Evolutionary conservation across 2,329 filamentous ascomycete species (phyloP).

Genomic region (Hypoxylon sp.): DNA sequence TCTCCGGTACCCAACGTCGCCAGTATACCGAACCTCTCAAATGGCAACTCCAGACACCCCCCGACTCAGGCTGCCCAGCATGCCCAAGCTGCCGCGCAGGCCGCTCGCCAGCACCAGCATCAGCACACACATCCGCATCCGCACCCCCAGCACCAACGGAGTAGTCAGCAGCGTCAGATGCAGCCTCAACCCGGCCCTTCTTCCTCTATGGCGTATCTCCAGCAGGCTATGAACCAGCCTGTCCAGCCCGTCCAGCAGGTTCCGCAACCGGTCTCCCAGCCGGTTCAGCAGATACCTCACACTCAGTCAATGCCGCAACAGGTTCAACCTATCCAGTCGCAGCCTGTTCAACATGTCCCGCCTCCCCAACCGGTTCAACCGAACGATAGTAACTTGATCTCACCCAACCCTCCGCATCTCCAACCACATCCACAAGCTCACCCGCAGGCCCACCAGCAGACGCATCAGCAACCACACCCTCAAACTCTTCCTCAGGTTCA

Average conservation of each 20-base stretch:
- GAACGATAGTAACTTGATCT: constrained; percentile 53
- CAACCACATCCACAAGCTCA: constrained; percentile 48
- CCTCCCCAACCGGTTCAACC: constrained; percentile 52
- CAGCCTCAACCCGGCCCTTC: constrained; percentile 54
- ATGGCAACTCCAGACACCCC: constrained; percentile 64
- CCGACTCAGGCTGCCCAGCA: constrained; percentile 63
- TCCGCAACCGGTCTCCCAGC: constrained; percentile 50
- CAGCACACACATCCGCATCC: constrained; percentile 54
- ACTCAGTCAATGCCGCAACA: constrained; percentile 53
- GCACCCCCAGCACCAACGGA: constrained; percentile 55
- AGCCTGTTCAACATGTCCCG: constrained; percentile 49
- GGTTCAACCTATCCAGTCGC: constrained; percentile 49
- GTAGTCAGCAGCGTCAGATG: constrained; percentile 55
- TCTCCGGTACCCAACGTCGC: constrained; percentile 64
- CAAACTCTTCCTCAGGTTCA: constrained; percentile 54
- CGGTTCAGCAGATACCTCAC: constrained; percentile 54
- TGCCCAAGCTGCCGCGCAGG: constrained; percentile 55
- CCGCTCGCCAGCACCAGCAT: constrained; percentile 55
- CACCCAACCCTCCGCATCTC: constrained; percentile 53
- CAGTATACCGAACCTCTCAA: constrained; percentile 66
- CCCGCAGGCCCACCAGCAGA: constrained; percentile 46
- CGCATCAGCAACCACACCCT: constrained; percentile 44
- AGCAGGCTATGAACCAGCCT: constrained; percentile 55
- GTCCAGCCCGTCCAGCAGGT: constrained; percentile 54
- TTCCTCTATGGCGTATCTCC: constrained; percentile 53